These are phyloP conservation scores for Penicillium concentricum DNA, from an alignment of 2,329 filamentous ascomycete genomes.

Conservation along the genomic window DNA sequence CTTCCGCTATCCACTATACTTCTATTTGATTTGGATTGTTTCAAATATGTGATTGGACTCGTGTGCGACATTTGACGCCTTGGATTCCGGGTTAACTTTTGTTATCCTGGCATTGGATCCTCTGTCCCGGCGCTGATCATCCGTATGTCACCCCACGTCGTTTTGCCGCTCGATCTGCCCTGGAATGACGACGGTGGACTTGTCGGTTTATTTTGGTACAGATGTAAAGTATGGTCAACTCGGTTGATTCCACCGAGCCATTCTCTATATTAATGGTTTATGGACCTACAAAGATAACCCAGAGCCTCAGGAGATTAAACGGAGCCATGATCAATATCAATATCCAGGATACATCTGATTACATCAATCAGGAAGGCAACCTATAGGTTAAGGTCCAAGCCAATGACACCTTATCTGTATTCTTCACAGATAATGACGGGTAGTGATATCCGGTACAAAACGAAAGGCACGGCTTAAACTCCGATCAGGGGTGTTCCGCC, in stretches of 20 bases:
- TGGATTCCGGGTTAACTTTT: neutral
- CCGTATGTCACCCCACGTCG: neutral
- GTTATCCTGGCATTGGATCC: neutral
- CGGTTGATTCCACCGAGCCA: neutral
- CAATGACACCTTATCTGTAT: neutral
- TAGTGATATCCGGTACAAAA: neutral
- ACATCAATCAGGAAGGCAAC: neutral
- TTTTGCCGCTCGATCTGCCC: neutral
- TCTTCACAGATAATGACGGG: neutral
- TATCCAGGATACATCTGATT: neutral
- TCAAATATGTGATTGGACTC: neutral
- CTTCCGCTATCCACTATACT: neutral
- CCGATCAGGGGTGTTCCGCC: conserved; percentile 15
- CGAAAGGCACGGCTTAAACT: conserved; percentile 10
- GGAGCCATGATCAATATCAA: too few species aligned
- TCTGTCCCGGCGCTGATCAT: neutral
- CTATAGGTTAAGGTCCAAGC: neutral
- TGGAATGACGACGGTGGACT: neutral
- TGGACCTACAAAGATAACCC: neutral
- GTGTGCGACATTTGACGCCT: neutral
- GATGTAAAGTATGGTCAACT: neutral
- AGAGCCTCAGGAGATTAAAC: neutral
- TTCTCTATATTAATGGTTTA: too few species aligned
- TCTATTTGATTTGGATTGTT: neutral
- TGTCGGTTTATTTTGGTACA: neutral